phyloP scores from a whole-genome alignment of 1,284 basidiomycete species.

The Stereum hirsutum region DNA sequence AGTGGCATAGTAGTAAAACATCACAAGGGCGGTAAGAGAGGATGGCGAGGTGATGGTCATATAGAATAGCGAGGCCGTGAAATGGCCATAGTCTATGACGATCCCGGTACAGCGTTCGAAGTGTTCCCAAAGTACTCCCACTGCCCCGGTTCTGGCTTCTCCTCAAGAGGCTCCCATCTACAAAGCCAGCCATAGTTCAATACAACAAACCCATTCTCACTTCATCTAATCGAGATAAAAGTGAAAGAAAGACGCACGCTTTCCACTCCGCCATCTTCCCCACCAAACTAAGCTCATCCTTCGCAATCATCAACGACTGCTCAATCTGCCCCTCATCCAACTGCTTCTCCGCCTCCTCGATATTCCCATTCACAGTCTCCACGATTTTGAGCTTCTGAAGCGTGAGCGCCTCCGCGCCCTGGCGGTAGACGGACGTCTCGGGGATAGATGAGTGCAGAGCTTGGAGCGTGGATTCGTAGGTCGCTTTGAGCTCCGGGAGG shows the following conservation, averaged over 20 bases:
- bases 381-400: conserved; percentile 74
- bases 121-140: conserved; percentile 76
- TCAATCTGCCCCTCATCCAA: conserved; percentile 78
- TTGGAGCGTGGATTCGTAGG: conserved; percentile 76
- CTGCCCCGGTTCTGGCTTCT: conserved; percentile 73
- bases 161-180: conserved; percentile 85
- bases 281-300: conserved; percentile 75
- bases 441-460: conserved; percentile 70
- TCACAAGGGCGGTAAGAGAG: background rate
- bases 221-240: background rate
- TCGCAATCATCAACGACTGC: conserved; percentile 75
- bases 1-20: background rate
- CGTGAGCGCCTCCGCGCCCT: conserved; percentile 85
- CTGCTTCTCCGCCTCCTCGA: conserved; percentile 61
- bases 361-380: conserved; percentile 56
- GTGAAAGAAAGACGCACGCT: conserved; percentile 56
- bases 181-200: conserved; percentile 8
- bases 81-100: too few species aligned
- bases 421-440: conserved; percentile 79
- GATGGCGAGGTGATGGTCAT: conserved; percentile 14
- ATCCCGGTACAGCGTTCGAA: conserved; percentile 34
- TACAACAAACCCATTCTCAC: conserved; percentile 5
- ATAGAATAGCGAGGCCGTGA: too few species aligned
- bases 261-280: conserved; percentile 93
- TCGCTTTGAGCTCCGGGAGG: conserved; percentile 66